These are phyloP conservation scores for Colletotrichum trifolii DNA, from an alignment of 2,329 filamentous ascomycete genomes.

Conservation along the genomic window DNA sequence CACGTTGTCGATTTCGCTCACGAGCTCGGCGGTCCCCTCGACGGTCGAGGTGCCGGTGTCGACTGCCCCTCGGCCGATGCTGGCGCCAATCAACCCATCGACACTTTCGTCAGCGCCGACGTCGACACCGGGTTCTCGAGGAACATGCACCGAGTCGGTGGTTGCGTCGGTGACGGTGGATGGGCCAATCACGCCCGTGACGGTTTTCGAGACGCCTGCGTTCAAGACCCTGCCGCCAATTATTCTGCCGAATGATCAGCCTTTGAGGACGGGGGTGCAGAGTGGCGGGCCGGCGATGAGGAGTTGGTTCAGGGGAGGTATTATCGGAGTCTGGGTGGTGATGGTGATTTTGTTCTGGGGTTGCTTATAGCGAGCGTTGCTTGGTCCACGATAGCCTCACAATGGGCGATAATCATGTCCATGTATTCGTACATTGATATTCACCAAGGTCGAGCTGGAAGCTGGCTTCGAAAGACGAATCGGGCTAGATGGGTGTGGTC, in stretches of 20 bases:
- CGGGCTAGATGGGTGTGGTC: too few species aligned
- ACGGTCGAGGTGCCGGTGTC: neutral
- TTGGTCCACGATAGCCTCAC: too few species aligned
- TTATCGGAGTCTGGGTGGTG: neutral
- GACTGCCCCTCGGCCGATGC: neutral
- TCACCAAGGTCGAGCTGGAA: too few species aligned
- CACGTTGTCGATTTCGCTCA: too few species aligned
- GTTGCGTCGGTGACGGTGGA: neutral
- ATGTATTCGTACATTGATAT: too few species aligned
- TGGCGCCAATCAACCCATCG: slow-evolving; percentile 1
- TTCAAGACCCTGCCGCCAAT: slow-evolving; percentile 20
- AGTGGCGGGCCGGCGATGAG: neutral
- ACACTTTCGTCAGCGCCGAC: slow-evolving; percentile 1
- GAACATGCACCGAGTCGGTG: neutral
- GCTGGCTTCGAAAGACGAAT: too few species aligned
- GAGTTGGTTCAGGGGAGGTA: neutral
- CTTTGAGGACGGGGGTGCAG: neutral
- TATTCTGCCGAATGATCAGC: slow-evolving; percentile 15
- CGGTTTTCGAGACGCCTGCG: slow-evolving; percentile 25
- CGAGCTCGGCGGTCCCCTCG: neutral
- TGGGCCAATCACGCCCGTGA: slow-evolving; percentile 19
- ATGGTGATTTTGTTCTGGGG: neutral
- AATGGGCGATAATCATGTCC: too few species aligned
- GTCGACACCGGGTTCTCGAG: neutral
- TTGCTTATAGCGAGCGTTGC: too few species aligned